Evolutionary conservation across 805 yeast species (phyloP).

Genomic region (Ogataea nonfermentans): DNA sequence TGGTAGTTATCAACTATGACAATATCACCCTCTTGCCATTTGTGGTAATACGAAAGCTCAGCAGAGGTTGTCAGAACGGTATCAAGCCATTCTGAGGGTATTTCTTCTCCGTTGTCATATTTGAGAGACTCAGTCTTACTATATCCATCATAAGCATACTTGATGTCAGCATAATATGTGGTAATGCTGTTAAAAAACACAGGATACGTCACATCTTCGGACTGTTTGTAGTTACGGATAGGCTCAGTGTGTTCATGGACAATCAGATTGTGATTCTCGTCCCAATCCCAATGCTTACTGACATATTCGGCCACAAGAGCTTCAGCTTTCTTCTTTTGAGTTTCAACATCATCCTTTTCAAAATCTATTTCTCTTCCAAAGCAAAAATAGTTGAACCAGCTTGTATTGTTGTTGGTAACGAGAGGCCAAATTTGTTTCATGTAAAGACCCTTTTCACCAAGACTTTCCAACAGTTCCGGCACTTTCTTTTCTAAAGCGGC

Average conservation of each 20-base stretch:
- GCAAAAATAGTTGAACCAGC: constrained; percentile 33
- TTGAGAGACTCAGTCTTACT: constrained; percentile 12
- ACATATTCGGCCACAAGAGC: constrained; percentile 21
- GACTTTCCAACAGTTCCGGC: constrained; percentile 26
- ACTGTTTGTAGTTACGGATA: constrained; percentile 20
- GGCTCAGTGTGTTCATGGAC: constrained; percentile 32
- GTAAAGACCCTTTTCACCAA: constrained; percentile 27
- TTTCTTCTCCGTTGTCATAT: constrained; percentile 26
- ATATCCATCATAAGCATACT: constrained; percentile 7
- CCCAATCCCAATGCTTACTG: constrained; percentile 31
- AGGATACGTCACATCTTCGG: constrained; percentile 21
- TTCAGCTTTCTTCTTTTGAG: constrained; percentile 30
- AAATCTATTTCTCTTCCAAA: constrained; percentile 33
- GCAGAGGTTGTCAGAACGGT: constrained; percentile 18
- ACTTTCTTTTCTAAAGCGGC: constrained; percentile 16
- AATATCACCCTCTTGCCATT: constrained; percentile 36
- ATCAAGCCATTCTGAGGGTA: constrained; percentile 22
- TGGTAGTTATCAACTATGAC: constrained; percentile 36
- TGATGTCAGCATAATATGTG: constrained; percentile 20
- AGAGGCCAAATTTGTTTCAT: constrained; percentile 32
- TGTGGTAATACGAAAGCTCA: constrained; percentile 29
- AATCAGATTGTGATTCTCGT: constrained; percentile 25
- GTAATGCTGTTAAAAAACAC: constrained; percentile 30
- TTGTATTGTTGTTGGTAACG: constrained; percentile 16
- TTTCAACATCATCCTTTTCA: constrained; percentile 25